Percentiles rank a stretch among this genome's conserved stretches.
Conservation (phyloP, 1,284 basidiomycete species). For the Apiotrichum sp. region DNA sequence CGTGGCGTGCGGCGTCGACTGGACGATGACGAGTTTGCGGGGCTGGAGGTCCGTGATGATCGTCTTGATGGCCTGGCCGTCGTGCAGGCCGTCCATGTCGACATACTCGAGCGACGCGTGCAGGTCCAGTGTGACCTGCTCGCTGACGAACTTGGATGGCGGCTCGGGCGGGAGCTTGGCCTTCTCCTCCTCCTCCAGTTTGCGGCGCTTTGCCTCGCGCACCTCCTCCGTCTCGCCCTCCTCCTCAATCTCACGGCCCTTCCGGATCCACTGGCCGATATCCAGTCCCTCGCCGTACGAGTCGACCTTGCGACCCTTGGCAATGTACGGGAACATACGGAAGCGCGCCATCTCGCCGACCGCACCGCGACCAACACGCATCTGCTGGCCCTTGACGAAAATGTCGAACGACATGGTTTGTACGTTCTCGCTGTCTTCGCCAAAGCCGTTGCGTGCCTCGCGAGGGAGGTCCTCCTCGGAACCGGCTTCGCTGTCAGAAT, state of each 20-base stretch:
- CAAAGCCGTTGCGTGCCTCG: conserved; percentile 31
- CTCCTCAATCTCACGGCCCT: conserved; percentile 79
- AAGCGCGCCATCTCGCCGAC: conserved; percentile 55
- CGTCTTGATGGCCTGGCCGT: conserved; percentile 92
- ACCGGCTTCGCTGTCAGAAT: conserved; percentile 61
- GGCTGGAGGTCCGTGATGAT: conserved; percentile 96
- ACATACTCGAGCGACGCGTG: conserved; percentile 81
- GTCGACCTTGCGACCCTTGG: conserved; percentile 86
- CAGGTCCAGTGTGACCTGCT: conserved; percentile 66
- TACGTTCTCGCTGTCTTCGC: conserved; percentile 42
- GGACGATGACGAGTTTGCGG: conserved; percentile 85
- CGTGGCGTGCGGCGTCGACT: conserved; percentile 63
- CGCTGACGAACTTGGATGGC: conserved; percentile 84
- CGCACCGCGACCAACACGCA: conserved; percentile 56
- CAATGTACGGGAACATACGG: conserved; percentile 95
- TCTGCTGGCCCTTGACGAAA: conserved; percentile 88
- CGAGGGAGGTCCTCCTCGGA: conserved; percentile 61
- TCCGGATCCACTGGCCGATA: conserved; percentile 85
- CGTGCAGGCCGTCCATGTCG: conserved; percentile 92
- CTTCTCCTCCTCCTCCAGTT: conserved; percentile 70
- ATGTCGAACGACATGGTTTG: conserved; percentile 78
- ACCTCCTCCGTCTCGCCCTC: conserved; percentile 74
- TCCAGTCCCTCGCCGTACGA: conserved; percentile 94
- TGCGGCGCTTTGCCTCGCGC: conserved; percentile 64
- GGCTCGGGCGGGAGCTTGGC: conserved; percentile 69